phyloP scores from a whole-genome alignment of 768 basidiomycete genomes.

The Harrya chromipes region DNA sequence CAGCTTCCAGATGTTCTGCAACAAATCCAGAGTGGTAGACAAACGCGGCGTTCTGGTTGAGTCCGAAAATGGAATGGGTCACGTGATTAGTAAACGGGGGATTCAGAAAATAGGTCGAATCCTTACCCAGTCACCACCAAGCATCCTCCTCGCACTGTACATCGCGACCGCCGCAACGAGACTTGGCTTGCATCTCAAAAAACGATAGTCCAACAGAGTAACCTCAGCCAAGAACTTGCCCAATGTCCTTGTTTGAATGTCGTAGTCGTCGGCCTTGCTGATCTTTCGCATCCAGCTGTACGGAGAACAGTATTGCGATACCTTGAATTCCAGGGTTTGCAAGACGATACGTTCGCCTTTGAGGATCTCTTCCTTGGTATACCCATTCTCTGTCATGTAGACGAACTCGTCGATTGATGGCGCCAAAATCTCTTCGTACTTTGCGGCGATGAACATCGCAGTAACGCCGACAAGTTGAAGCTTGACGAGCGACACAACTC shows the following conservation, averaged over 20 bases:
- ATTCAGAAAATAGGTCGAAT: slow-evolving; percentile 17
- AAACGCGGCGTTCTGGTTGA: slow-evolving; percentile 86
- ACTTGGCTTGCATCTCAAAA: slow-evolving; percentile 91
- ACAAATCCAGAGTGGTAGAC: slow-evolving; percentile 91
- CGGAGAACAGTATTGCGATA: slow-evolving; percentile 98
- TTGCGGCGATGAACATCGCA: slow-evolving; percentile 98
- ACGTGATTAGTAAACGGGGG: slow-evolving; percentile 26
- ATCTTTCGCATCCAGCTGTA: slow-evolving; percentile 99
- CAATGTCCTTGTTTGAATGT: slow-evolving; percentile 94
- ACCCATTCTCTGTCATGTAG: slow-evolving; percentile 95
- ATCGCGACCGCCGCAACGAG: slow-evolving; percentile 94
- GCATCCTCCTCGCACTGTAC: slow-evolving; percentile 93
- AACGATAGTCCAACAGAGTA: slow-evolving; percentile 88
- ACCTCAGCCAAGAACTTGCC: slow-evolving; percentile 98
- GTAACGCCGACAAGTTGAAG: slow-evolving; percentile 97
- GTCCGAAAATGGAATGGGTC: slow-evolving; percentile 29
- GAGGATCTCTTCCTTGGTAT: slow-evolving; percentile 91
- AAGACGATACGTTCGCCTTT: slow-evolving; percentile 97
- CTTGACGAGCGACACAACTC: slow-evolving; percentile 85
- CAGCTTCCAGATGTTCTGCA: slow-evolving; percentile 80
- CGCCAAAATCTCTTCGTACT: slow-evolving; percentile 98
- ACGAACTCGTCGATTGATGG: slow-evolving; percentile 98
- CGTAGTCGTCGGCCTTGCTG: slow-evolving; percentile 98
- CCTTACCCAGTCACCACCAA: slow-evolving; percentile 94
- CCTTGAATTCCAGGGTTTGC: slow-evolving; percentile 90